A percentile compares a stretch with the other conserved stretches of the same genome.
Conservation (phyloP, 208 protist genomes). For the Crithidia fasciculata region DNA sequence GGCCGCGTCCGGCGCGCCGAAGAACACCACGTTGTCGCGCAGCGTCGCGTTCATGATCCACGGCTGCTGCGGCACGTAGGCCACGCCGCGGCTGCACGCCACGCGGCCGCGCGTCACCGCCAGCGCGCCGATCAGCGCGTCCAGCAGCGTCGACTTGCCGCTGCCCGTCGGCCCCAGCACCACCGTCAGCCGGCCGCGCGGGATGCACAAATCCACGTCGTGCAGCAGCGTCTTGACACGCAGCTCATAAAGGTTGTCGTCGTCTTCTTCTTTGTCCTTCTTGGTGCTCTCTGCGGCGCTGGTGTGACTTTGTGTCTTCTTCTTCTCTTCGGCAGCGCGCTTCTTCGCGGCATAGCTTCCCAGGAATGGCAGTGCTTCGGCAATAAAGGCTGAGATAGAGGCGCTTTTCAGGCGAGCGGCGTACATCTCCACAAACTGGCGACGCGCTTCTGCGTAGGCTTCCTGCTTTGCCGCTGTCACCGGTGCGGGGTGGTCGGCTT, state of each 20-base stretch:
- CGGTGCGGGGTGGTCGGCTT: too few species aligned
- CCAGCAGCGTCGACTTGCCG: conserved; percentile 60
- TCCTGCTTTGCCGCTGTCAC: too few species aligned
- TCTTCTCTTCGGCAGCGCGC: too few species aligned
- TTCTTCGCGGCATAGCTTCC: too few species aligned
- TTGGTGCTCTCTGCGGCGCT: too few species aligned
- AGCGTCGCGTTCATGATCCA: conserved; percentile 88
- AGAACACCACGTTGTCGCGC: conserved; percentile 25
- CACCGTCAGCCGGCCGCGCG: conserved; percentile 11
- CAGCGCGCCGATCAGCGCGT: conserved; percentile 42
- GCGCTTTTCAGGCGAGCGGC: too few species aligned
- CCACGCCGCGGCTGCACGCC: conserved; percentile 35
- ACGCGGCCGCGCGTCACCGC: conserved; percentile 41
- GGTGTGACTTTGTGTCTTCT: too few species aligned
- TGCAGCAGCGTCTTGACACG: conserved; percentile 24
- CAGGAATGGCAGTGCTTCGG: too few species aligned
- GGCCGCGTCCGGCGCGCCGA: neutral
- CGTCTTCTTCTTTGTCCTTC: too few species aligned
- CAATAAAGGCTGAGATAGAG: too few species aligned
- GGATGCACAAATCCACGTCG: conserved; percentile 46
- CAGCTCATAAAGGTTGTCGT: neutral
- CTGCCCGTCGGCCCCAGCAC: conserved; percentile 31
- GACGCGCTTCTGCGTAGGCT: too few species aligned
- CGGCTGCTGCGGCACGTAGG: conserved; percentile 89
- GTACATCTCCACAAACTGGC: too few species aligned